Conservation (phyloP, 148 eudicot genomes). For the Dianthus caryophyllus region DNA sequence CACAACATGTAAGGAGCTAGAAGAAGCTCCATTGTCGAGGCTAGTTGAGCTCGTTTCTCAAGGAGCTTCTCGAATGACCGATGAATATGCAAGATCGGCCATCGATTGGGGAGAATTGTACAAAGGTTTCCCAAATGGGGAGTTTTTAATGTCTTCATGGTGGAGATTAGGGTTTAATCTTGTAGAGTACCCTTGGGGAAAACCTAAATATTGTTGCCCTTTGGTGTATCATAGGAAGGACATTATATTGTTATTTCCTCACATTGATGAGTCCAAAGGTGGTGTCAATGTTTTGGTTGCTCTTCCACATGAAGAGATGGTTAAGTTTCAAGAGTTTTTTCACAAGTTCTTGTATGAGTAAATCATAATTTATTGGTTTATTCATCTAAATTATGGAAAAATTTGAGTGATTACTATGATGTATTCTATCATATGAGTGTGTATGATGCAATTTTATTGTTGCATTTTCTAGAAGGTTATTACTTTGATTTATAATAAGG, state of each 20-base stretch:
- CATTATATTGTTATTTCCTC: slow-evolving; percentile 73
- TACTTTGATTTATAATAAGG: no score
- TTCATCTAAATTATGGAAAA: no score
- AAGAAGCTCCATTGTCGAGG: slow-evolving; percentile 40
- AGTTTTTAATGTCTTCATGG: slow-evolving; percentile 85
- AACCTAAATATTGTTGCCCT: slow-evolving; percentile 83
- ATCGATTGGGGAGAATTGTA: slow-evolving; percentile 81
- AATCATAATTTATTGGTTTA: no score
- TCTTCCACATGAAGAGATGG: slow-evolving; percentile 73
- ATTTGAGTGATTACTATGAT: no score
- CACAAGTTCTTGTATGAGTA: slow-evolving; percentile 39
- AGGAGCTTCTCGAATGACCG: slow-evolving; percentile 61
- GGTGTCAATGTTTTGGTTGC: slow-evolving; percentile 78
- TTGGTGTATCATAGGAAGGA: slow-evolving; percentile 77
- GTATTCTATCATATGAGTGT: no score
- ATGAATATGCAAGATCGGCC: slow-evolving; percentile 71
- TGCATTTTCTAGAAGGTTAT: no score
- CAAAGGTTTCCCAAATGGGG: slow-evolving; percentile 84
- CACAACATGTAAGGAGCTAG: slow-evolving; percentile 42
- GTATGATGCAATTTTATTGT: no score
- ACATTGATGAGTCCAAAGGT: slow-evolving; percentile 32
- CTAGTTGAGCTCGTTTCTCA: slow-evolving; percentile 56
- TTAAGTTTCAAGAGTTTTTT: slow-evolving; percentile 45
- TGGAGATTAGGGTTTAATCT: slow-evolving; percentile 83
- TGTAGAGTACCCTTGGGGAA: slow-evolving; percentile 88